Evolutionary conservation across 169 alveolate genomes (phyloP).

Genomic region (Cryptosporidium meleagridis): DNA sequence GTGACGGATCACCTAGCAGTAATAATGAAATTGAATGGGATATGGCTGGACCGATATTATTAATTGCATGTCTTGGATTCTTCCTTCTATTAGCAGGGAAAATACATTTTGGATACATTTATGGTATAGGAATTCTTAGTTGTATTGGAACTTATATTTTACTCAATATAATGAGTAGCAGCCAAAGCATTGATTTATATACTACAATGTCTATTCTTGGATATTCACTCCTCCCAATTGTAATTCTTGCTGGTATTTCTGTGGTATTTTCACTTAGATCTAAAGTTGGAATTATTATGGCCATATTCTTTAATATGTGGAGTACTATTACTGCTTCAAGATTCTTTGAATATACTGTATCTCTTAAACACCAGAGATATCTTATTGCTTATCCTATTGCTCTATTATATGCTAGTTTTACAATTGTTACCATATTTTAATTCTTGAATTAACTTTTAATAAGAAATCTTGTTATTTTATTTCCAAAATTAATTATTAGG

Average conservation of each 20-base stretch:
- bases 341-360: constrained; percentile 83
- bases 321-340: constrained; percentile 84
- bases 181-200: constrained; percentile 83
- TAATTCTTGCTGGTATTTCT: constrained; percentile 79
- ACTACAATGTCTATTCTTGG: constrained; percentile 84
- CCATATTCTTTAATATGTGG: constrained; percentile 79
- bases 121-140: constrained; percentile 83
- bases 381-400: constrained; percentile 84
- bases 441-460: not conserved
- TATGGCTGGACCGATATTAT: constrained; percentile 80
- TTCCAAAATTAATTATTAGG: constrained; percentile 13
- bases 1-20: not conserved
- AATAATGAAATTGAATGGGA: constrained; percentile 49
- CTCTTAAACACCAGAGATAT: constrained; percentile 81
- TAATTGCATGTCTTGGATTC: constrained; percentile 80
- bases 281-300: constrained; percentile 75
- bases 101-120: constrained; percentile 83
- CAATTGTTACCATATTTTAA: constrained; percentile 68
- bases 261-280: constrained; percentile 77
- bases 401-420: constrained; percentile 82
- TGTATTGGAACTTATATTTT: constrained; percentile 81
- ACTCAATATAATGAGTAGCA: constrained; percentile 82
- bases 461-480: not conserved
- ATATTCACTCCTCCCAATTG: constrained; percentile 84
- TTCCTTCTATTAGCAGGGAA: constrained; percentile 81